Conservation (phyloP, 108 stramenopile species). For the Aurantiochytrium sp. region DNA sequence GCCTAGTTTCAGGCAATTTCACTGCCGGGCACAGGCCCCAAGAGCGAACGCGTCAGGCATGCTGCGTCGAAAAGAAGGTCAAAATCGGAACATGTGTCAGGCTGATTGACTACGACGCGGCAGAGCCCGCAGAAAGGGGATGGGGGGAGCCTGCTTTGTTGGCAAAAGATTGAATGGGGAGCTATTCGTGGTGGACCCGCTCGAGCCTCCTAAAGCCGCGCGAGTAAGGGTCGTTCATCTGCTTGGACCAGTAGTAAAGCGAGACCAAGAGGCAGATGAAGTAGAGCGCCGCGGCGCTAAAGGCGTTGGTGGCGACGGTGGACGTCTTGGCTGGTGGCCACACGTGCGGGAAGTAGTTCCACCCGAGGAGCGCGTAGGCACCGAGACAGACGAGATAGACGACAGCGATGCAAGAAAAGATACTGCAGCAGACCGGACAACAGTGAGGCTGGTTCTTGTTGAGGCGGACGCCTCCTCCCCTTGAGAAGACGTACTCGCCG, state of each 20-base stretch:
- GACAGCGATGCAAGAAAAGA: background rate
- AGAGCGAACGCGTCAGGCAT: too few species aligned
- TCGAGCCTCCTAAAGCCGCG: background rate
- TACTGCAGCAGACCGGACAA: constrained; percentile 1
- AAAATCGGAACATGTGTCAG: too few species aligned
- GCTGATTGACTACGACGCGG: too few species aligned
- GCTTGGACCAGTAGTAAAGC: constrained; percentile 27
- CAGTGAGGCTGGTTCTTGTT: background rate
- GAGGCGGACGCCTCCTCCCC: background rate
- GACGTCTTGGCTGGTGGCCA: background rate
- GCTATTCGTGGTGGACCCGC: background rate
- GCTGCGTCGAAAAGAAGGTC: too few species aligned
- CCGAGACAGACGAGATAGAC: constrained; percentile 8
- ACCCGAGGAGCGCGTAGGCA: background rate
- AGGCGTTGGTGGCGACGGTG: background rate
- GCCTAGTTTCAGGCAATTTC: too few species aligned
- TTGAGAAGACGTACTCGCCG: constrained; percentile 1
- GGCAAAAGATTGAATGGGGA: too few species aligned
- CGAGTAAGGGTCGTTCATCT: background rate
- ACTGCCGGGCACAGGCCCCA: too few species aligned
- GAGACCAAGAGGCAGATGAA: constrained; percentile 3
- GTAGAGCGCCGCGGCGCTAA: background rate
- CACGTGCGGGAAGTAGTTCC: constrained; percentile 9
- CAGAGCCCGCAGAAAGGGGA: too few species aligned
- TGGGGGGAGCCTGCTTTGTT: too few species aligned